These are phyloP conservation scores for Lepidium sativum DNA, from an alignment of 345 rosid genomes.

Conservation along the genomic window DNA sequence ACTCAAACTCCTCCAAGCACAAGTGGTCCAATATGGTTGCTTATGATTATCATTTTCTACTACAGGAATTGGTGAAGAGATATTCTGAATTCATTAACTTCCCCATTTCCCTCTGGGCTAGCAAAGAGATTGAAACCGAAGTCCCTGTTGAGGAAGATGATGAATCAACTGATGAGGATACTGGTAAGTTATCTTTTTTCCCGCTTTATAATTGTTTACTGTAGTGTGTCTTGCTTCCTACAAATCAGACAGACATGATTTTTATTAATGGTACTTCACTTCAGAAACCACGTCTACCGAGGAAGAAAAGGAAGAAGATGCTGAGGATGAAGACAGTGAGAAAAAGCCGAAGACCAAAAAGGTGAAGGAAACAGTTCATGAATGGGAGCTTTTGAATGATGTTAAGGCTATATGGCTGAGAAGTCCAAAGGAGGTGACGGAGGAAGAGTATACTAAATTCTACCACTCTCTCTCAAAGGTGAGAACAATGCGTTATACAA, in stretches of 20 bases:
- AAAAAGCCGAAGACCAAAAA: conserved; percentile 75
- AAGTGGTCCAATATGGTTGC: background rate
- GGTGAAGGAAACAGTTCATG: conserved; percentile 69
- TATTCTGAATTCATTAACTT: conserved; percentile 97
- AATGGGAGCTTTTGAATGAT: conserved; percentile 95
- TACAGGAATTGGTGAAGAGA: conserved; percentile 90
- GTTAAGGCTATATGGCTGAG: conserved; percentile 97
- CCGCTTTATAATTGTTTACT: background rate
- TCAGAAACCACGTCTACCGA: conserved; percentile 50
- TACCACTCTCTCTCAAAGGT: conserved; percentile 89
- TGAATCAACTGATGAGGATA: conserved; percentile 70
- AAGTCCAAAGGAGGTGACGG: conserved; percentile 92
- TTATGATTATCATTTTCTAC: background rate
- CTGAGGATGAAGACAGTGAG: conserved; percentile 65
- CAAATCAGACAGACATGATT: background rate
- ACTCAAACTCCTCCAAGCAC: background rate
- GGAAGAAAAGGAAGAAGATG: conserved; percentile 59
- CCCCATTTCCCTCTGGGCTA: conserved; percentile 89
- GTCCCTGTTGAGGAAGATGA: conserved; percentile 88
- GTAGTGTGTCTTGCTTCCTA: background rate
- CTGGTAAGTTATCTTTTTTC: conserved; percentile 32
- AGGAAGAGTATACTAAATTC: conserved; percentile 86
- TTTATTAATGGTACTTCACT: conserved; percentile 23
- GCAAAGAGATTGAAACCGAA: conserved; percentile 88
- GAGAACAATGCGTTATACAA: background rate